These are phyloP conservation scores for Wallacemonas sp. DNA, from an alignment of 208 protist species.

Conservation along the genomic window DNA sequence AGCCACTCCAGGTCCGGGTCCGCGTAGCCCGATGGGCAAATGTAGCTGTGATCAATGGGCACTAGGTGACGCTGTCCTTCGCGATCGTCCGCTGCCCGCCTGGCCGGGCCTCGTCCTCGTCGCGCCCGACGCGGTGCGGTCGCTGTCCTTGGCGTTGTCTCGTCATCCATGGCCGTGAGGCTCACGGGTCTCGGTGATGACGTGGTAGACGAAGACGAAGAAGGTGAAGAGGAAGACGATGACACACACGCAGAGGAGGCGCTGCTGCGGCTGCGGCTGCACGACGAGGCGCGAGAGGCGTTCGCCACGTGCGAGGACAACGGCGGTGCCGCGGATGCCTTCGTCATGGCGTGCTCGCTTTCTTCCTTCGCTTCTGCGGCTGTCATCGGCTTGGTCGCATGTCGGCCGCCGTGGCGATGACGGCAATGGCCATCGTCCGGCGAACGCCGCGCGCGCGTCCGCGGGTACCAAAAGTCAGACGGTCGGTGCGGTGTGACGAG, in stretches of 20 bases:
- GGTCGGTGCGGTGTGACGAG: constrained; percentile 34
- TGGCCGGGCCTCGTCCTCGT: neutral
- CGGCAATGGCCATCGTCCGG: neutral
- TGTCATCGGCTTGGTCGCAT: neutral
- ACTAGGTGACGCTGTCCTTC: constrained; percentile 53
- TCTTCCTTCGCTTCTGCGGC: neutral
- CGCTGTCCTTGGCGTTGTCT: too few species aligned
- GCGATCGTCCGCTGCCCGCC: constrained; percentile 9
- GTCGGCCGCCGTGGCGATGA: neutral
- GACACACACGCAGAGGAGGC: neutral
- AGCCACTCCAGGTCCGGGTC: constrained; percentile 88
- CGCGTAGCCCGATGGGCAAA: constrained; percentile 69
- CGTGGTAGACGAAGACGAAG: constrained; percentile 3
- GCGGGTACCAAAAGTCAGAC: neutral
- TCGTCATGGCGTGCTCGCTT: too few species aligned
- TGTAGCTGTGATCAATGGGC: constrained; percentile 89
- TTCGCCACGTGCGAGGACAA: too few species aligned
- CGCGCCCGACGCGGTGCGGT: neutral
- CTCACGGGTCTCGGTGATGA: neutral
- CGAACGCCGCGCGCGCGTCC: neutral
- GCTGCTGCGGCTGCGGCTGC: too few species aligned
- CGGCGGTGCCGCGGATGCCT: too few species aligned
- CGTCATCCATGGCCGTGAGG: neutral
- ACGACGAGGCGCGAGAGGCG: too few species aligned
- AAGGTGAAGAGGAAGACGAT: neutral